Percentiles rank a stretch among this genome's conserved stretches.
These are phyloP conservation scores for Mycena vitilis DNA, from an alignment of 768 basidiomycete species.

Conservation along the genomic window DNA sequence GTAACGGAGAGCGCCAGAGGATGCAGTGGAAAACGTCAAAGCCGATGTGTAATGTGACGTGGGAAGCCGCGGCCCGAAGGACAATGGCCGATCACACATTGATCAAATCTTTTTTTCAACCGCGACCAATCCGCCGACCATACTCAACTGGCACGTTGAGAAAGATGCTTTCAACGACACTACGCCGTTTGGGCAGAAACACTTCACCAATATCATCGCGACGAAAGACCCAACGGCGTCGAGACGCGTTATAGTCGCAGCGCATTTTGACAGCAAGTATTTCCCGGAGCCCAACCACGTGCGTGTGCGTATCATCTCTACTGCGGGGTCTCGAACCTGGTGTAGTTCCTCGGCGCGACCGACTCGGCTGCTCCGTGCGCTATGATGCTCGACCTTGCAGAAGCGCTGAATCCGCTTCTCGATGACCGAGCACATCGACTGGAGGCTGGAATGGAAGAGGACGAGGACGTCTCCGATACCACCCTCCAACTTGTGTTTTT, in stretches of 20 bases:
- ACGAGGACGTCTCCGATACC: constrained; percentile 84
- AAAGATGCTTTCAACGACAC: constrained; percentile 80
- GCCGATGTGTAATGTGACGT: too few species aligned
- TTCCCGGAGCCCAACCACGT: constrained; percentile 84
- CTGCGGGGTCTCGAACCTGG: constrained; percentile 7
- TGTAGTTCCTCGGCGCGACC: constrained; percentile 95
- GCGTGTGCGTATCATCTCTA: constrained; percentile 33
- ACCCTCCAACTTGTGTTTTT: constrained; percentile 95
- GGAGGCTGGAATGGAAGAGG: constrained; percentile 67
- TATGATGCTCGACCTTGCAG: constrained; percentile 92
- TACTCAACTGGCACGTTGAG: constrained; percentile 88
- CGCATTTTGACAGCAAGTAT: constrained; percentile 95
- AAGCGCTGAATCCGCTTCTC: constrained; percentile 80
- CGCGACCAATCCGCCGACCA: too few species aligned
- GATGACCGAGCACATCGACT: constrained; percentile 67
- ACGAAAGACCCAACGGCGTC: constrained; percentile 93
- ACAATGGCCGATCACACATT: too few species aligned
- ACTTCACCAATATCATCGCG: constrained; percentile 92
- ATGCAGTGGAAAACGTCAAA: too few species aligned
- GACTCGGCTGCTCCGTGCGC: constrained; percentile 97
- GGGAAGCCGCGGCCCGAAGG: too few species aligned
- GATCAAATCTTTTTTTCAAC: too few species aligned
- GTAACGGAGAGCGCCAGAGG: too few species aligned
- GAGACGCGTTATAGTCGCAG: constrained; percentile 86
- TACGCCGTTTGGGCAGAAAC: constrained; percentile 85